These are phyloP conservation scores for Hericium coralloides DNA, from an alignment of 768 basidiomycete species.

Conservation along the genomic window DNA sequence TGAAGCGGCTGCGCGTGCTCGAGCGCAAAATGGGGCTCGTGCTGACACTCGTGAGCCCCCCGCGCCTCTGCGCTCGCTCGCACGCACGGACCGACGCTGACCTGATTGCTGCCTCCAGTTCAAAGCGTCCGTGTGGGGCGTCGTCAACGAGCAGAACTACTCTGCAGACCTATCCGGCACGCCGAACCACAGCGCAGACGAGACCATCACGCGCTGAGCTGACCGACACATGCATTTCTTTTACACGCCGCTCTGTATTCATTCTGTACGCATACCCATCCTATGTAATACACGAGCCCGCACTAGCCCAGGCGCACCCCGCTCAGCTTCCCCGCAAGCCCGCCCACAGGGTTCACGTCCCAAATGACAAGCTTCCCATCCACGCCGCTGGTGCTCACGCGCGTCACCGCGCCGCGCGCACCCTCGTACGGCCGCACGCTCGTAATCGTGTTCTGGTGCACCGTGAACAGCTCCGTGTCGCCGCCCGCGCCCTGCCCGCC, in stretches of 20 bases:
- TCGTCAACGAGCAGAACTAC: conserved; percentile 71
- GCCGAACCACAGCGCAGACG: conserved; percentile 4
- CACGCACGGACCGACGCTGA: not conserved
- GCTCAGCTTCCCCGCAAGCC: conserved; percentile 41
- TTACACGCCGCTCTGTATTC: conserved; percentile 1
- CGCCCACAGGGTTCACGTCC: conserved; percentile 57
- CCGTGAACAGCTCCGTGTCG: conserved; percentile 76
- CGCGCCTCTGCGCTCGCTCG: not conserved
- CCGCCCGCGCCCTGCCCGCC: conserved; percentile 22
- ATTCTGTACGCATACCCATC: conserved; percentile 1
- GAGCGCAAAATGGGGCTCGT: conserved; percentile 96
- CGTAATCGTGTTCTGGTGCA: conserved; percentile 99
- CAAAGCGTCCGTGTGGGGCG: conserved; percentile 94
- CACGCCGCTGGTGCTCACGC: conserved; percentile 86
- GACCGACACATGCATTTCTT: conserved; percentile 1
- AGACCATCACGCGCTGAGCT: conserved; percentile 4
- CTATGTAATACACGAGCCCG: conserved; percentile 6
- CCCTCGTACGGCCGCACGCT: conserved; percentile 70
- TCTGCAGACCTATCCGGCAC: conserved; percentile 1
- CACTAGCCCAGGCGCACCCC: conserved; percentile 21
- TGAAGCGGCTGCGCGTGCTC: conserved; percentile 67
- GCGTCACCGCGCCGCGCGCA: conserved; percentile 45
- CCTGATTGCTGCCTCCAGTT: conserved; percentile 40
- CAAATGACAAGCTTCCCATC: conserved; percentile 93
- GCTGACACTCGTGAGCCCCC: conserved; percentile 66